Conservation (phyloP, 305 asterid genomes). For the Plantago coronopus region DNA sequence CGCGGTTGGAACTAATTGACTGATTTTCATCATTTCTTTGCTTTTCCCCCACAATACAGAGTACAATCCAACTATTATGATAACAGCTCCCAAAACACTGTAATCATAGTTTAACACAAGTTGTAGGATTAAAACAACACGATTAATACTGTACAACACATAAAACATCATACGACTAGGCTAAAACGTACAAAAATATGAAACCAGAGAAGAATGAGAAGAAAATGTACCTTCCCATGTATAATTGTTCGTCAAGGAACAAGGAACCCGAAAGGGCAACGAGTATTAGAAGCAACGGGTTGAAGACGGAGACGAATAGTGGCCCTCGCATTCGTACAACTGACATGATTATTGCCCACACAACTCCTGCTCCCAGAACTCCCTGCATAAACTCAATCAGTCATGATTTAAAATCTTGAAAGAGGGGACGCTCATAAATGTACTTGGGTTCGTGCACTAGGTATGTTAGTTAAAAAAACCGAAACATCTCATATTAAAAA, state of each 20-base stretch:
- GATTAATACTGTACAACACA: no score
- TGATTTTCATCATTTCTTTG: slow-evolving; percentile 38
- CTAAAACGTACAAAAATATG: no score
- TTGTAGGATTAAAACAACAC: not conserved
- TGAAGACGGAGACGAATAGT: slow-evolving; percentile 57
- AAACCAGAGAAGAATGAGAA: not conserved
- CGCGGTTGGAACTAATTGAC: slow-evolving; percentile 29
- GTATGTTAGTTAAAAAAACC: no score
- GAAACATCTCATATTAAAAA: no score
- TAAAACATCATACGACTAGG: no score
- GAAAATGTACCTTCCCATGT: slow-evolving; percentile 53
- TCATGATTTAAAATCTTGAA: not conserved
- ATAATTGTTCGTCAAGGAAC: slow-evolving; percentile 48
- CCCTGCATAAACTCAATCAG: slow-evolving; percentile 37
- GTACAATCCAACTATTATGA: slow-evolving; percentile 51
- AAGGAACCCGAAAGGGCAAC: slow-evolving; percentile 54
- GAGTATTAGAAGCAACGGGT: slow-evolving; percentile 53
- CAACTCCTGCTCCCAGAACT: slow-evolving; percentile 45
- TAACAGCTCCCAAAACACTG: slow-evolving; percentile 53
- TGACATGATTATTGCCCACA: slow-evolving; percentile 39
- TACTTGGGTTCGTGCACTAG: no score
- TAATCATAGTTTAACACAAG: not conserved
- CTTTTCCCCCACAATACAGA: slow-evolving; percentile 69
- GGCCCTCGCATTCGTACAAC: slow-evolving; percentile 70
- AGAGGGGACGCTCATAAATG: no score